Percentiles rank a stretch among this genome's conserved stretches.
These are phyloP conservation scores for Lophiotrema nucula DNA, from an alignment of 495 filamentous ascomycete genomes.

Conservation along the genomic window DNA sequence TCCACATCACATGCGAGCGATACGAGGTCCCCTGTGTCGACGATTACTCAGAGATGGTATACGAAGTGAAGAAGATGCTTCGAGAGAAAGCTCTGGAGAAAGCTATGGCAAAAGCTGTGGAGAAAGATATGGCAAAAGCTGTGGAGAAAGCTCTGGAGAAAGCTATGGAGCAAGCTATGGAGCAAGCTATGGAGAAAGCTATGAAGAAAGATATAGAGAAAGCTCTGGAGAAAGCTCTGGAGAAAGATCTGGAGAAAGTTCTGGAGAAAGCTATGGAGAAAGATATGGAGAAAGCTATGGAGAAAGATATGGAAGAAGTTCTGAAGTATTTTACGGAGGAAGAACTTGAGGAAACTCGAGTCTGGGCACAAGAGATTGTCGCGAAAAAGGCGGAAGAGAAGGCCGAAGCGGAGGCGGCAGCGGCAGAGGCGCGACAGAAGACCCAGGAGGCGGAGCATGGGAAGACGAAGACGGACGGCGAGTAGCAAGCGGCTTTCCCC, in stretches of 20 bases:
- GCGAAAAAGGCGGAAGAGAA: neutral
- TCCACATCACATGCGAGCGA: slow-evolving; percentile 52
- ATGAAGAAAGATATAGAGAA: slow-evolving; percentile 7
- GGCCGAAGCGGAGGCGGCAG: no score
- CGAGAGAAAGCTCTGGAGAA: slow-evolving; percentile 4
- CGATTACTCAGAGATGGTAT: slow-evolving; percentile 37
- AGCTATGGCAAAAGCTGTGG: neutral
- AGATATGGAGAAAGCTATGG: neutral
- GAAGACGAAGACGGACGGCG: no score
- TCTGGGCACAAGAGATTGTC: neutral
- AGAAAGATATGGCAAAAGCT: neutral
- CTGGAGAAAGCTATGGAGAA: slow-evolving; percentile 5
- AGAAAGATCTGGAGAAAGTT: slow-evolving; percentile 13
- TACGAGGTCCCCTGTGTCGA: slow-evolving; percentile 44
- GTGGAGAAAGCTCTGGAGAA: neutral
- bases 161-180: neutral
- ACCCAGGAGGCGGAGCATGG: no score
- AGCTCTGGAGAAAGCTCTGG: slow-evolving; percentile 7
- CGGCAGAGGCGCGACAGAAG: no score
- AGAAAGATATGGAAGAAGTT: slow-evolving; percentile 10
- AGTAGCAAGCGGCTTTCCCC: no score
- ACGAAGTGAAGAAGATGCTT: slow-evolving; percentile 11
- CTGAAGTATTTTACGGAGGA: neutral
- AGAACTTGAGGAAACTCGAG: neutral
- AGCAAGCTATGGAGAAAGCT: neutral